phyloP scores from a whole-genome alignment of 192 early-diverging fungal species.

The Thamnidium elegans region DNA sequence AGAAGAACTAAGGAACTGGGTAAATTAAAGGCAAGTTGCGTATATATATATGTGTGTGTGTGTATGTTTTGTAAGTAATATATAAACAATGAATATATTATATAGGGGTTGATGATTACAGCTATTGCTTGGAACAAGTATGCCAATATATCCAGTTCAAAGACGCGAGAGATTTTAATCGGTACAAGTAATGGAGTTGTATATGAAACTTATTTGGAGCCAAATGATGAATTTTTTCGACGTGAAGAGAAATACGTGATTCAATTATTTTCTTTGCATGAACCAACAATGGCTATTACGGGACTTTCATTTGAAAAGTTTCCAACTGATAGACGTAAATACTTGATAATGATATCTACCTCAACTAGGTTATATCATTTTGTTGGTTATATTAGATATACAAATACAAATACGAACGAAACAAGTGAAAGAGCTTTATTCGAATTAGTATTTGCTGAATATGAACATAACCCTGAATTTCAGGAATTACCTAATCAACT shows the following conservation, averaged over 20 bases:
- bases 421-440: conserved; percentile 62
- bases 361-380: conserved; percentile 89
- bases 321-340: conserved; percentile 63
- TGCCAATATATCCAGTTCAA: conserved; percentile 45
- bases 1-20: conserved; percentile 74
- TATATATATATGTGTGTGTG: neutral
- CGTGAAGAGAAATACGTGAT: conserved; percentile 76
- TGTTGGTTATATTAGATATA: conserved; percentile 59
- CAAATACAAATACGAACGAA: conserved; percentile 35
- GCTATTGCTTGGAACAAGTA: conserved; percentile 85
- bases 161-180: conserved; percentile 79
- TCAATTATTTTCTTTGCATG: conserved; percentile 67
- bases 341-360: conserved; percentile 80
- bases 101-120: conserved; percentile 64
- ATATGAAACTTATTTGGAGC: conserved; percentile 87
- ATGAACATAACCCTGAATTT: conserved; percentile 63
- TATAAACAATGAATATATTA: neutral
- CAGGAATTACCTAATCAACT: conserved; percentile 54
- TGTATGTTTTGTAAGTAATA: neutral
- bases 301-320: conserved; percentile 83
- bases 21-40: conserved; percentile 61
- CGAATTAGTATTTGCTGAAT: conserved; percentile 66
- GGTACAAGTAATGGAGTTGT: conserved; percentile 82
- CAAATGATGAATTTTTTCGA: conserved; percentile 80
- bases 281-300: conserved; percentile 63